Evolutionary conservation across 352 stramenopile genomes (phyloP).

Genomic region (Paralagenidium karlingii): DNA sequence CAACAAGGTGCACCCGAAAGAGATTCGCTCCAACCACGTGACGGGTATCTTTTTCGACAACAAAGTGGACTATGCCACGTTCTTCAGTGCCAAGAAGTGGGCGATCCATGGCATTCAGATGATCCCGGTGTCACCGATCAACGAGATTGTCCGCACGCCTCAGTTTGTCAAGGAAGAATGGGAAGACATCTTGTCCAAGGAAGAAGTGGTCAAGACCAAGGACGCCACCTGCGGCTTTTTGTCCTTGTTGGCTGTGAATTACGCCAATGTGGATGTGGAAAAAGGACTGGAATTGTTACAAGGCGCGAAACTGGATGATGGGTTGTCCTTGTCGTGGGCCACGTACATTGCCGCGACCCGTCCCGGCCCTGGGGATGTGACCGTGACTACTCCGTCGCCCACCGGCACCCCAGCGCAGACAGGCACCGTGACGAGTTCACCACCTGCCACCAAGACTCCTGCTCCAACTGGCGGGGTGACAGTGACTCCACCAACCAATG

Average conservation of each 20-base stretch:
- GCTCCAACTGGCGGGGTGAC: too few species aligned
- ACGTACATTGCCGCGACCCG: slow-evolving; percentile 57
- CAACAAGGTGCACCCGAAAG: slow-evolving; percentile 48
- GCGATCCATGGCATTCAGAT: slow-evolving; percentile 11
- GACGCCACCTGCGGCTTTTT: slow-evolving; percentile 36
- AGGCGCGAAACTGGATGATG: slow-evolving; percentile 48
- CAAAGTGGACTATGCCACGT: slow-evolving; percentile 9
- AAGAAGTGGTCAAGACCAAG: slow-evolving; percentile 22
- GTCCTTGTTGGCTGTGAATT: slow-evolving; percentile 60
- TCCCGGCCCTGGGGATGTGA: too few species aligned
- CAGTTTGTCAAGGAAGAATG: slow-evolving; percentile 62
- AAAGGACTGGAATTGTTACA: slow-evolving; percentile 29
- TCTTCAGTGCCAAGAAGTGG: slow-evolving; percentile 7
- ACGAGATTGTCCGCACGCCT: slow-evolving; percentile 41
- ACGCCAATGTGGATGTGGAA: slow-evolving; percentile 35
- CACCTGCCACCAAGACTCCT: too few species aligned
- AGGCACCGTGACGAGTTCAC: too few species aligned
- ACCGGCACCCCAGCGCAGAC: too few species aligned
- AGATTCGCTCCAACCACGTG: slow-evolving; percentile 57
- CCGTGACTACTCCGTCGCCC: too few species aligned
- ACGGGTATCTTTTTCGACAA: slow-evolving; percentile 19
- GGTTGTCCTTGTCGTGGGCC: slow-evolving; percentile 44
- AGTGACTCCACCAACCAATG: too few species aligned
- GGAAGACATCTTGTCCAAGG: slow-evolving; percentile 56
- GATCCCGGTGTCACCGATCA: slow-evolving; percentile 58